phyloP scores from a whole-genome alignment of 2,329 filamentous ascomycete species.

The Cladorrhinum sp. region DNA sequence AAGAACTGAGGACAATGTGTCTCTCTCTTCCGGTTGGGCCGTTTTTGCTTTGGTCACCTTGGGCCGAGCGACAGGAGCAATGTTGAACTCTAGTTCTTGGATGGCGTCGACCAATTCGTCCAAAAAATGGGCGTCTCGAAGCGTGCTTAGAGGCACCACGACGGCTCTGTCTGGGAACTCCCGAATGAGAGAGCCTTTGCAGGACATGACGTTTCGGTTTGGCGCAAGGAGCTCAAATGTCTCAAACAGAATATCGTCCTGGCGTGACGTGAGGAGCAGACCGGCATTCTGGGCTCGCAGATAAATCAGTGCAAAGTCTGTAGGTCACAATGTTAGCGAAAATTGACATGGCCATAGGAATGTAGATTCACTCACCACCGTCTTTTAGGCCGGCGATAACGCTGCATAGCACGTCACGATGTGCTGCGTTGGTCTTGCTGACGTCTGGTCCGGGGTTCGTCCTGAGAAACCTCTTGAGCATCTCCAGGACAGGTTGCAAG shows the following conservation, averaged over 20 bases:
- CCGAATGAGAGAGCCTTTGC: constrained; percentile 19
- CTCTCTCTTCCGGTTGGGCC: constrained; percentile 12
- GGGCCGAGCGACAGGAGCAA: constrained; percentile 10
- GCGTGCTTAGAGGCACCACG: not conserved
- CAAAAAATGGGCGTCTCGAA: constrained; percentile 9
- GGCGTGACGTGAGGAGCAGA: constrained; percentile 16
- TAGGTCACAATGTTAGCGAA: not conserved
- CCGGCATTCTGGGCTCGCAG: constrained; percentile 23
- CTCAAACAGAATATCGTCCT: constrained; percentile 19
- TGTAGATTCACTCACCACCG: constrained; percentile 17
- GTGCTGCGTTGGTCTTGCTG: not conserved
- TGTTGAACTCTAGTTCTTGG: constrained; percentile 8
- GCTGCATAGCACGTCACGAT: not conserved
- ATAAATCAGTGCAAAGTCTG: constrained; percentile 14
- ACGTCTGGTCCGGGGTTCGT: constrained; percentile 16
- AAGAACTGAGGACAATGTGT: constrained; percentile 17
- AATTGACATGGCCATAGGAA: not conserved
- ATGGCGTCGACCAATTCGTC: constrained; percentile 10
- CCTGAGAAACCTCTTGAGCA: constrained; percentile 19
- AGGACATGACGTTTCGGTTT: constrained; percentile 22
- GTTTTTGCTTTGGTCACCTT: constrained; percentile 12
- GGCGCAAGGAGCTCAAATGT: constrained; percentile 23
- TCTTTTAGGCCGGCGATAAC: constrained; percentile 8
- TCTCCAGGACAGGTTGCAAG: constrained; percentile 4
- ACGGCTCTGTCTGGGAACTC: constrained; percentile 23